A percentile compares a stretch with the other conserved stretches of the same genome.
Evolutionary conservation across 83 land plant species (phyloP).

Genomic region (Picea abies): DNA sequence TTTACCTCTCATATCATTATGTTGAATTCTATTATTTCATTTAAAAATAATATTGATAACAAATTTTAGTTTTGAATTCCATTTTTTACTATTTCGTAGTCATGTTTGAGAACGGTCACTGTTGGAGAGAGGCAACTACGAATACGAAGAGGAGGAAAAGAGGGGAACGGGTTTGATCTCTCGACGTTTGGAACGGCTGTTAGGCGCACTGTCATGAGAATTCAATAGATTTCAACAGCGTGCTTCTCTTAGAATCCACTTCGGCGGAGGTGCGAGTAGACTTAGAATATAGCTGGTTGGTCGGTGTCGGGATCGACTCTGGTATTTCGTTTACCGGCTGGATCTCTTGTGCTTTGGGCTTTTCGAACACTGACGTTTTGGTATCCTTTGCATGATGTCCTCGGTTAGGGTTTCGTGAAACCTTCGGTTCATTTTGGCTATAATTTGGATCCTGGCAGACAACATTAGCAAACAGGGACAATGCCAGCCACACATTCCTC

Average conservation of each 20-base stretch:
- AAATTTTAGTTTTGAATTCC: no score
- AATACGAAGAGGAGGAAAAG: background rate
- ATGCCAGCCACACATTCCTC: background rate
- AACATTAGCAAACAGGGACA: background rate
- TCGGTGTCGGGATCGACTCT: background rate
- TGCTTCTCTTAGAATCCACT: no score
- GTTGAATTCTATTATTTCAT: no score
- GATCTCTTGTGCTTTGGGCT: background rate
- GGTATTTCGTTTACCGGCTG: background rate
- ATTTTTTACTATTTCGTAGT: no score
- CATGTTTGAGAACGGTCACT: no score
- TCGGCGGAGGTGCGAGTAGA: background rate
- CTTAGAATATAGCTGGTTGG: background rate
- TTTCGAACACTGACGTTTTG: background rate
- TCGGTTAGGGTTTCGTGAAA: background rate
- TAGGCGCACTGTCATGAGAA: background rate
- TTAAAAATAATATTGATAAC: no score
- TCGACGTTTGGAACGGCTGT: background rate
- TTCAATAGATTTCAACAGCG: background rate
- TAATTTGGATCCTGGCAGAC: background rate
- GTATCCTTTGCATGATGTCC: no score
- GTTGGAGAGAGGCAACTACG: no score
- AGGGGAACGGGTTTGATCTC: background rate
- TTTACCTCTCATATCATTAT: no score
- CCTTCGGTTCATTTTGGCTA: background rate